phyloP scores from a whole-genome alignment of 78 protist species.

The Creolimax fragrantissima region DNA sequence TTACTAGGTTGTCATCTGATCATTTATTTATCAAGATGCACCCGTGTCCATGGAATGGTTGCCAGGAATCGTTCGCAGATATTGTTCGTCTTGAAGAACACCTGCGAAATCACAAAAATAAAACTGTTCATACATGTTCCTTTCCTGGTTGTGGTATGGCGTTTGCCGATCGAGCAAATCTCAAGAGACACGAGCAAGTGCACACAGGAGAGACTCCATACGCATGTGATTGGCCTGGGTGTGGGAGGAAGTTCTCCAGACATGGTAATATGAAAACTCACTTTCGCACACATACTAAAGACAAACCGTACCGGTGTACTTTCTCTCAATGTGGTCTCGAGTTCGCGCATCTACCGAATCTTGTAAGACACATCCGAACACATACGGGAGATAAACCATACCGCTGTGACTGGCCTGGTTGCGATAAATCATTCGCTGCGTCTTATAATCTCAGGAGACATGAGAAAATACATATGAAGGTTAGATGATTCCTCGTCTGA shows the following conservation, averaged over 20 bases:
- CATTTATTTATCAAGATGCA: too few species aligned
- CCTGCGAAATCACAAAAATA: too few species aligned
- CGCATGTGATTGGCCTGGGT: constrained; percentile 7
- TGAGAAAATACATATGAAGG: background rate
- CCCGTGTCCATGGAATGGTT: too few species aligned
- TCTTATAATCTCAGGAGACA: background rate
- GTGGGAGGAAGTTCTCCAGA: background rate
- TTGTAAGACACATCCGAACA: background rate
- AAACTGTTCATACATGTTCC: background rate
- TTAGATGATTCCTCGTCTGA: too few species aligned
- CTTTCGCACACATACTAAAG: constrained; percentile 6
- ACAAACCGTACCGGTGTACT: constrained; percentile 23
- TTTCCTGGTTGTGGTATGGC: background rate
- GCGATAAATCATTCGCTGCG: background rate
- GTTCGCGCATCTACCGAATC: background rate
- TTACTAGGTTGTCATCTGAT: too few species aligned
- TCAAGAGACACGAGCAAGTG: constrained; percentile 52
- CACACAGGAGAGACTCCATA: constrained; percentile 66
- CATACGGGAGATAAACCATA: background rate
- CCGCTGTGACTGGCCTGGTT: background rate
- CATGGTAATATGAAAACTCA: background rate
- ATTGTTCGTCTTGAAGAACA: too few species aligned
- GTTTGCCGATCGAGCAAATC: background rate
- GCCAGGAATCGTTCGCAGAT: too few species aligned
- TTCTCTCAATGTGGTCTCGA: background rate